Evolutionary conservation across 108 stramenopile genomes (phyloP), one percentile per base, ranked within the genome.

Genomic region (Stephanodiscus triporus): DNA sequence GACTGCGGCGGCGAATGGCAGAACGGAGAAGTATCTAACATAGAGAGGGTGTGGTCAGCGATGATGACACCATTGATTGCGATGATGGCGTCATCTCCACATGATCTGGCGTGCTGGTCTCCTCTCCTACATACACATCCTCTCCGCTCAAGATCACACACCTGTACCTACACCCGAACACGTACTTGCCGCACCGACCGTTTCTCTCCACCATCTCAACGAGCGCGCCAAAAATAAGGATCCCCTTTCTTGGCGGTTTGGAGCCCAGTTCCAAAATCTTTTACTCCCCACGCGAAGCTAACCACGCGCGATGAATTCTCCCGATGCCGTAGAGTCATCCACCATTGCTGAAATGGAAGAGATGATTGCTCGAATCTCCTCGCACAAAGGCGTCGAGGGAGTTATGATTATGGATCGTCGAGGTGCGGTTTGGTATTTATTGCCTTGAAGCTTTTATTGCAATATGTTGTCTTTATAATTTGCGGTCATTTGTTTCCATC

Each of bases 341-440:
- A 80, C 60, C 43, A 68, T 48, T 63, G 66, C 68, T 38, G 86
- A 87, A 63, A 84, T 82, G 60, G 82, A 87, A 80, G 81, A 82
- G 43, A 87, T 84, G 9, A 57, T 87, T 29, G 72, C 81, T 30
- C 81, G 86, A 32, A 85, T 87, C 50, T 60, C 68, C 10, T 84
- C 83, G 6, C 86, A 87, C 66, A 84, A 84, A 56, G 86, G 86
- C 23, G 84, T 87, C 1, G 77, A 85, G 47, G 81, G 81, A 9
- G 84, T 87, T 14, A 70, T 87, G 34, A 85, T 87, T 26, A 72
- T 84, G 80, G 68, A 80, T 77, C 56, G 70, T 66, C 59, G 73
- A 64, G 75, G 72, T 76, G 36, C 6, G 77, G 49, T 22, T 34
- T 53, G 53, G 34, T 8, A 16, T 61, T 23, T 23, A 17, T 9